Evolutionary conservation across 495 filamentous ascomycete species (phyloP).

Genomic region (Chlorociboria aeruginascens): DNA sequence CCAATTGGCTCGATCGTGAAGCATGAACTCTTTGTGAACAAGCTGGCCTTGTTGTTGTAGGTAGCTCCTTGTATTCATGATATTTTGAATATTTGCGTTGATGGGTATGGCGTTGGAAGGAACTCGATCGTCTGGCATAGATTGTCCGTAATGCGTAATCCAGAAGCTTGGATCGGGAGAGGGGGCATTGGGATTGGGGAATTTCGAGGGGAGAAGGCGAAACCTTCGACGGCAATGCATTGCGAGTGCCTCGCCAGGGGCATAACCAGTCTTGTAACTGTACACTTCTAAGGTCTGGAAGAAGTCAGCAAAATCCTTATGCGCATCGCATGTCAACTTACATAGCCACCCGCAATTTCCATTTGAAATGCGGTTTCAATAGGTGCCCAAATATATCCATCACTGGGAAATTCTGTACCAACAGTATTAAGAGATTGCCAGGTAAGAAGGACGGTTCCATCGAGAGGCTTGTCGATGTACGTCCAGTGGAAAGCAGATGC

Average conservation of each 20-base stretch:
- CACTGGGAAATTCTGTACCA: conserved; percentile 63
- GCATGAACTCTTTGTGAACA: conserved; percentile 84
- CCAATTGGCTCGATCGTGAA: conserved; percentile 81
- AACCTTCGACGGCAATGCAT: conserved; percentile 72
- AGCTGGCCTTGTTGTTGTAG: conserved; percentile 72
- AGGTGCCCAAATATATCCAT: conserved; percentile 85
- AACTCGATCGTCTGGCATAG: conserved; percentile 59
- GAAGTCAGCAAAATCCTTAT: conserved; percentile 1
- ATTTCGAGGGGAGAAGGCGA: conserved; percentile 56
- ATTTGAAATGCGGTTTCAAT: conserved; percentile 58
- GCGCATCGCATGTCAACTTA: conserved; percentile 30
- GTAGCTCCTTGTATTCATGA: conserved; percentile 51
- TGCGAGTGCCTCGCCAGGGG: conserved; percentile 54
- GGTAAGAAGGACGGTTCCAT: conserved; percentile 69
- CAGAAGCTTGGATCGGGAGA: conserved; percentile 70
- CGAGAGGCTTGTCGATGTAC: conserved; percentile 68
- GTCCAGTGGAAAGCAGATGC: conserved; percentile 78
- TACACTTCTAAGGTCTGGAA: conserved; percentile 63
- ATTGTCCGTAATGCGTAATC: conserved; percentile 83
- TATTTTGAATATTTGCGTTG: conserved; percentile 42
- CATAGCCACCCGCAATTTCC: conserved; percentile 60
- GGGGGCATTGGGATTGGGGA: conserved; percentile 43
- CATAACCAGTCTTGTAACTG: conserved; percentile 66
- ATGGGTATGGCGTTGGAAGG: conserved; percentile 51
- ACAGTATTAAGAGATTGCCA: conserved; percentile 66